Percentiles rank a stretch among this genome's conserved stretches.
Conservation (phyloP, 331 rosid genomes). For the Stylosanthes scabra region DNA sequence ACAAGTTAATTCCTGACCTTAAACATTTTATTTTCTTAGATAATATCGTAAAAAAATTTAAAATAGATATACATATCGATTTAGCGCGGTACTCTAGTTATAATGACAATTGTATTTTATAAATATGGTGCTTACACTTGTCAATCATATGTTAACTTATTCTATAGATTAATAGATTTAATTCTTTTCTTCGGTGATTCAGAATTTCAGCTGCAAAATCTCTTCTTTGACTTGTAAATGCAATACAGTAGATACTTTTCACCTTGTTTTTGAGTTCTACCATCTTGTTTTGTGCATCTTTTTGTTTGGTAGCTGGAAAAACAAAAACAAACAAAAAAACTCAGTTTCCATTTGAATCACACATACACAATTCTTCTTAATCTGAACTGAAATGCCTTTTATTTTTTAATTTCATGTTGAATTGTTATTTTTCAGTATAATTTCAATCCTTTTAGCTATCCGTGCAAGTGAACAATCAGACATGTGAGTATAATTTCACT, state of each 20-base stretch:
- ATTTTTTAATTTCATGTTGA: not conserved
- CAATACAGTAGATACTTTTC: constrained; percentile 48
- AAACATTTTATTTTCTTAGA: too few species aligned
- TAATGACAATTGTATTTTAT: too few species aligned
- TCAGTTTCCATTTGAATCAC: constrained; percentile 12
- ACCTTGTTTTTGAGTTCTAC: constrained; percentile 54
- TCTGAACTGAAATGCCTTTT: not conserved
- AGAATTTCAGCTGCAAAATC: constrained; percentile 35
- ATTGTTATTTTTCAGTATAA: not conserved
- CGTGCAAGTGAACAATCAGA: constrained; percentile 22
- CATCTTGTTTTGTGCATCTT: constrained; percentile 27
- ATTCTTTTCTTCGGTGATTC: constrained; percentile 42
- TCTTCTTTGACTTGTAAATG: constrained; percentile 55
- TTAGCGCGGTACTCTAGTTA: too few species aligned
- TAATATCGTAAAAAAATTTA: too few species aligned
- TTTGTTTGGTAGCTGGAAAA: constrained; percentile 42
- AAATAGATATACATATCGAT: too few species aligned
- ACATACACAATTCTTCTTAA: constrained; percentile 23
- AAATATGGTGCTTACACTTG: too few species aligned
- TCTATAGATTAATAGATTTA: too few species aligned
- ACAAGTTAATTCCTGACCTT: too few species aligned
- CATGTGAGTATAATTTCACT: too few species aligned
- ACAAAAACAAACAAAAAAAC: too few species aligned
- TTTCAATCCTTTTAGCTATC: constrained; percentile 28
- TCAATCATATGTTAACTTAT: too few species aligned